These are phyloP conservation scores for Sporodiniella umbellata DNA, from an alignment of 371 early-diverging fungal species.

Conservation along the genomic window DNA sequence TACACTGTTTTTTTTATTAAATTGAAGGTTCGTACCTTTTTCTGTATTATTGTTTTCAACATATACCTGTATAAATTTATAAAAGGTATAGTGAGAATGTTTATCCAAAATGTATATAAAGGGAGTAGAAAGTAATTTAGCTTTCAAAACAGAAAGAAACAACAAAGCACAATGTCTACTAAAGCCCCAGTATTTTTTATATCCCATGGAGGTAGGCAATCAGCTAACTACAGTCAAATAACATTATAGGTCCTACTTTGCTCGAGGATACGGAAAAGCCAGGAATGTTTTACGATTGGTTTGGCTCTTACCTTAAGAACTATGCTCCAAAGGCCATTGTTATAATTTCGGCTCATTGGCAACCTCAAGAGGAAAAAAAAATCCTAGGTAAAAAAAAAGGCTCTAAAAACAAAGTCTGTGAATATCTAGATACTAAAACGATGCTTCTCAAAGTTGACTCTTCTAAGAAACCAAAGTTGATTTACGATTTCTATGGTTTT, in stretches of 20 bases:
- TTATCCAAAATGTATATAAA: no score
- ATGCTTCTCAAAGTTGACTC: slow-evolving; percentile 33
- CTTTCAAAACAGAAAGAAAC: no score
- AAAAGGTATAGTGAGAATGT: no score
- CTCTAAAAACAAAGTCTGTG: background rate
- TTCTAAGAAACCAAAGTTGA: slow-evolving; percentile 37
- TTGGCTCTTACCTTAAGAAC: slow-evolving; percentile 38
- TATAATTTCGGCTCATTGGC: slow-evolving; percentile 54
- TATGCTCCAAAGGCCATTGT: slow-evolving; percentile 48
- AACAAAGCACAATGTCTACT: background rate
- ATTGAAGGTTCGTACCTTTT: no score
- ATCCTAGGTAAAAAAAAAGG: slow-evolving; percentile 19
- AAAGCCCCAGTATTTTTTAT: slow-evolving; percentile 31
- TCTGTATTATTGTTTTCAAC: no score
- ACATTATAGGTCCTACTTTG: slow-evolving; percentile 39
- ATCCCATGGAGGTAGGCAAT: slow-evolving; percentile 31
- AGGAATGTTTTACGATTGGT: slow-evolving; percentile 31
- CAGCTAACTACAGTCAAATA: background rate
- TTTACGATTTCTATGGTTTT: slow-evolving; percentile 62
- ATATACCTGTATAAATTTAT: no score
- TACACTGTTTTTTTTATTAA: no score
- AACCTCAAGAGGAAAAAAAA: slow-evolving; percentile 26
- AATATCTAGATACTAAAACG: no score
- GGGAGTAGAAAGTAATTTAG: no score
- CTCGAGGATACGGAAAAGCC: slow-evolving; percentile 43